Evolutionary conservation across 495 filamentous ascomycete genomes (phyloP), one percentile per base, ranked within the genome.

Genomic region (Penicillium atrosanguineum): DNA sequence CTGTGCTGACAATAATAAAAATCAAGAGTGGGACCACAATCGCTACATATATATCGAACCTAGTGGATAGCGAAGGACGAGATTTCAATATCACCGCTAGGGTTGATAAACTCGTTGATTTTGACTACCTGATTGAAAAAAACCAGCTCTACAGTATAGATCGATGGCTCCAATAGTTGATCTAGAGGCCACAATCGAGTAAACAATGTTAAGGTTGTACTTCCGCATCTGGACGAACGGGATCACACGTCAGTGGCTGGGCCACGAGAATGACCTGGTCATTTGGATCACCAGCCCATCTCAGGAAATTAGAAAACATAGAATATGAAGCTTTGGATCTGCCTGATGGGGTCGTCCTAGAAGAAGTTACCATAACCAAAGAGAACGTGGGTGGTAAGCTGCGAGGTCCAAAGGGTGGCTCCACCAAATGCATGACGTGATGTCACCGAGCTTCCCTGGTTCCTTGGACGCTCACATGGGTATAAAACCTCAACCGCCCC

Each of bases 381-480:
- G 18, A 19, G n/a, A 18, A 14, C 16, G 9, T 39, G 38, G 6
- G n/a, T 40, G 37, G 37, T 40, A 15, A 18, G 37, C 37, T 26
- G 1, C 8, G 25, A 6, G 11, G 7, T 9, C 5, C 6, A n/a
- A 12, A 26, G 28, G 8, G 29, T 49, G 43, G 47, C 56, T 55
- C 47, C 44, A 52, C 59, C 59, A 51, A 51, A 60, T 70, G 62
- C 54, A 65, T 69, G 68, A 69, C 66, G 62, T 71, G 64, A 71
- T 71, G 69, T 68, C 69, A 65, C 36, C 21, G 20, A 56, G 54
- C 56, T 65, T 62, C 52, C 62, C 53, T 57, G 58, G 58, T 57
- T 56, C n/a, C 29, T 14, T 14, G 31, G 11, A 14, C 11, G 23
- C 23, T 23, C 23, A 23, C 42, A 15, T 48, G 39, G 44, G 42